Evolutionary conservation across 352 stramenopile species (phyloP), one percentile per base, ranked within the genome.

Genomic region (Bremia lactucae): DNA sequence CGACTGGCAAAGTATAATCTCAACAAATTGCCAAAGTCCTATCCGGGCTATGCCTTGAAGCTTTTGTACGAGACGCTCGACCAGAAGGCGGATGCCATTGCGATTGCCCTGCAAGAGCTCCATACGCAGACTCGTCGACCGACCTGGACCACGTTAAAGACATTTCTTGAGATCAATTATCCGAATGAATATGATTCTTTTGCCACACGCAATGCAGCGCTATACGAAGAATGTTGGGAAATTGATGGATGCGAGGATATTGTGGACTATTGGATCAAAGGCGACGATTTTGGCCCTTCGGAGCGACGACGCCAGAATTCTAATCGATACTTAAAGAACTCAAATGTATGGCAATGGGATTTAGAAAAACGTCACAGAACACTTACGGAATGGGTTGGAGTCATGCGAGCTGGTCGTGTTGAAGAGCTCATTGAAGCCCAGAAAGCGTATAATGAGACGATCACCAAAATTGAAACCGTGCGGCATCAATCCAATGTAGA

Each of bases 251-350:
- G 26, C 15, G 33, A 46, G 4, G 51, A 72, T 26, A 59, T 72
- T 34, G 23, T 72, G 22, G 39, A 63, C 7, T 64, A 71, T 38
- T 79, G 67, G 67, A 54, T 65, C 7, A 37, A 59, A n/a, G 62
- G 62, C 2, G 20, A 43, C 21, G 56, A 63, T 42, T 29, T 55
- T 2, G 16, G 25, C 15, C 11, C 33, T 7, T 6, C 24, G n/a
- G n/a, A n/a, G n/a, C n/a, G n/a, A 54, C 29, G 31, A 23, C 39
- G 18, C 2, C 34, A 42, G 15, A 36, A 23, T 26, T 16, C 18
- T 14, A 52, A 56, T 40, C 23, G 49, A 15, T 58, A 49, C 52
- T 31, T 13, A 11, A 43, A 46, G 14, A 49, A 42, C 28, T 36
- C 46, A 14, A 56, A 66, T 47, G 25, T 73, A 6, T 73, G 62